Conservation (phyloP, 2,329 filamentous ascomycete genomes). For the Periconia sp. region DNA sequence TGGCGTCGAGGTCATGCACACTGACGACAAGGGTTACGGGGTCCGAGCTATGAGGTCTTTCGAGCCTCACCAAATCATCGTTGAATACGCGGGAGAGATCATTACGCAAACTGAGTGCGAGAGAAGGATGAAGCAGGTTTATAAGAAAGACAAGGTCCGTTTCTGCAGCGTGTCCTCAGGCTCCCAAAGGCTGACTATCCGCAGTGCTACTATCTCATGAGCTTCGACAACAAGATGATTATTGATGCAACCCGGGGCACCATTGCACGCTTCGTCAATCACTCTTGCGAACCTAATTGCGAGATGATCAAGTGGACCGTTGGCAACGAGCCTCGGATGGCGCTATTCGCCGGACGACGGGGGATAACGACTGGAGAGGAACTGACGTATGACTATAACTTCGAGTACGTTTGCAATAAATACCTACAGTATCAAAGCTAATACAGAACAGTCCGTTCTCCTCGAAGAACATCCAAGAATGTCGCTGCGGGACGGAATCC, state of each 20-base stretch:
- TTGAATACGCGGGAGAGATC: slow-evolving; percentile 97
- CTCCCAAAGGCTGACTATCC: slow-evolving; percentile 24
- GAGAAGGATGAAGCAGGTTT: slow-evolving; percentile 87
- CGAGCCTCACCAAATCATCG: slow-evolving; percentile 89
- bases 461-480: slow-evolving; percentile 67
- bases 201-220: slow-evolving; percentile 98
- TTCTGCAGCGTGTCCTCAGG: neutral
- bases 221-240: slow-evolving; percentile 97
- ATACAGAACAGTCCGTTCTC: slow-evolving; percentile 52
- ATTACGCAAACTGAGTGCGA: slow-evolving; percentile 95
- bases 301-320: slow-evolving; percentile 99
- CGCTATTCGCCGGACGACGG: slow-evolving; percentile 87
- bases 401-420: slow-evolving; percentile 59
- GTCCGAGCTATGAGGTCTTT: slow-evolving; percentile 91
- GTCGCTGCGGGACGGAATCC: slow-evolving; percentile 65
- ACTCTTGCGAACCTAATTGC: slow-evolving; percentile 95
- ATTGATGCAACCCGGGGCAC: slow-evolving; percentile 96
- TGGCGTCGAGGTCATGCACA: slow-evolving; percentile 95
- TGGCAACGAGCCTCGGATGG: slow-evolving; percentile 91
- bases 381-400: slow-evolving; percentile 90
- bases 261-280: slow-evolving; percentile 97
- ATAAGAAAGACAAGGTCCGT: slow-evolving; percentile 88
- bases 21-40: slow-evolving; percentile 84
- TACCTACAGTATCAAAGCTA: slow-evolving; percentile 6
- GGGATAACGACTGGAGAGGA: slow-evolving; percentile 96